phyloP scores from a whole-genome alignment of 148 eudicot genomes.

The Fagopyrum esculentum region DNA sequence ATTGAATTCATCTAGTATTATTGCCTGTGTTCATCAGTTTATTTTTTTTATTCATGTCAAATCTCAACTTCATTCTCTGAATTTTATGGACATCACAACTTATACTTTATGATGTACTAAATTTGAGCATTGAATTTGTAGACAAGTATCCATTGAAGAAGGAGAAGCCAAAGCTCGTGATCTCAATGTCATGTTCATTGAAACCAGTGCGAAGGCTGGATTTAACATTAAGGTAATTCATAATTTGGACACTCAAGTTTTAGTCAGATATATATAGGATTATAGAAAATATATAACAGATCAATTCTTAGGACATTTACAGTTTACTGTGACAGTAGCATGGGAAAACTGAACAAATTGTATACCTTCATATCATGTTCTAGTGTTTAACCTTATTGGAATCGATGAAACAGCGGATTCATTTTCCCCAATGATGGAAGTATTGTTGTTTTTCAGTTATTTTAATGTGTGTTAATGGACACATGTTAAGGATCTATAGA shows the following conservation, averaged over 20 bases:
- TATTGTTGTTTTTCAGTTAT: no score
- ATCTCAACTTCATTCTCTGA: neutral
- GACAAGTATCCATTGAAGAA: constrained; percentile 76
- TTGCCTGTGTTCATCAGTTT: neutral
- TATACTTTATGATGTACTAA: neutral
- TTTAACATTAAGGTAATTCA: constrained; percentile 53
- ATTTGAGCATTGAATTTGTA: neutral
- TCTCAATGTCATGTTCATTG: constrained; percentile 63
- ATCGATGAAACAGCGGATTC: no score
- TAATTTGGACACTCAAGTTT: neutral
- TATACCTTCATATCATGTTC: no score
- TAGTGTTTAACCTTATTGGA: no score
- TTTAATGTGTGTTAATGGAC: no score
- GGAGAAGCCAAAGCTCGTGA: constrained; percentile 73
- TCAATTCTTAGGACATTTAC: no score
- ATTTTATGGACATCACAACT: neutral
- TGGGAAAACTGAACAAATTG: no score
- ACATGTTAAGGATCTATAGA: no score
- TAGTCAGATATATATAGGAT: neutral
- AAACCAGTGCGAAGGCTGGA: constrained; percentile 74
- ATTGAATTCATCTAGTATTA: neutral
- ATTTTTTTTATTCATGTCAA: neutral
- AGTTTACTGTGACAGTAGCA: no score
- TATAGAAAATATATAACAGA: no score
- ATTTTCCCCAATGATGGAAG: no score